Percentiles rank a stretch among this genome's conserved stretches.
Conservation (phyloP, 441 rosid genomes). For the Corymbia calophylla region DNA sequence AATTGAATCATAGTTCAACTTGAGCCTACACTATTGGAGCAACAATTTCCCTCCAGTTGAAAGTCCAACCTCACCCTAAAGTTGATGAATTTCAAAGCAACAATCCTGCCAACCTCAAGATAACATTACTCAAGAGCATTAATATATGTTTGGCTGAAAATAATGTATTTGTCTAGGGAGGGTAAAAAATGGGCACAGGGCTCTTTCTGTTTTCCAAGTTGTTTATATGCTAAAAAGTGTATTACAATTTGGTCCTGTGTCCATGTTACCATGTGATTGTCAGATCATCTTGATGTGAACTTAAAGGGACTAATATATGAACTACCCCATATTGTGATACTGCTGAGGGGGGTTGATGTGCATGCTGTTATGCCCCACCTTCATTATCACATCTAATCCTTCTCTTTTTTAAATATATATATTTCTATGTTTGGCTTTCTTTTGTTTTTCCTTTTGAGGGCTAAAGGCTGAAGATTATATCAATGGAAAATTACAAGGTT, state of each 20-base stretch:
- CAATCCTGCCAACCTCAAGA: neutral
- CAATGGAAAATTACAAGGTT: neutral
- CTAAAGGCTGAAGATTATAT: neutral
- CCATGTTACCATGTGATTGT: neutral
- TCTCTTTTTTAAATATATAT: neutral
- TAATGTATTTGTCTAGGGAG: neutral
- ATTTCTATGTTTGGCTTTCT: neutral
- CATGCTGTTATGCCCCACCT: neutral
- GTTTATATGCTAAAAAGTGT: neutral
- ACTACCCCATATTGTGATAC: neutral
- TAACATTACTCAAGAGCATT: neutral
- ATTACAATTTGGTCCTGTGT: neutral
- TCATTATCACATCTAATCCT: neutral
- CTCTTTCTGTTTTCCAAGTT: neutral
- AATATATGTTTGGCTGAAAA: neutral
- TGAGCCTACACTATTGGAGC: neutral
- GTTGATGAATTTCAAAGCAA: neutral
- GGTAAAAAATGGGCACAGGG: neutral
- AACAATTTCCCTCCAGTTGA: neutral
- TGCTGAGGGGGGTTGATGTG: neutral
- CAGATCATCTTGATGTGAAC: neutral
- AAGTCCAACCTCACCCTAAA: neutral
- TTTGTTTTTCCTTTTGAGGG: neutral
- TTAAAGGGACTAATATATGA: neutral
- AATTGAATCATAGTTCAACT: neutral